Percentiles rank a stretch among this genome's conserved stretches.
These are phyloP conservation scores for Metschnikowia reukaufii DNA, from an alignment of 805 yeast species.

Conservation along the genomic window DNA sequence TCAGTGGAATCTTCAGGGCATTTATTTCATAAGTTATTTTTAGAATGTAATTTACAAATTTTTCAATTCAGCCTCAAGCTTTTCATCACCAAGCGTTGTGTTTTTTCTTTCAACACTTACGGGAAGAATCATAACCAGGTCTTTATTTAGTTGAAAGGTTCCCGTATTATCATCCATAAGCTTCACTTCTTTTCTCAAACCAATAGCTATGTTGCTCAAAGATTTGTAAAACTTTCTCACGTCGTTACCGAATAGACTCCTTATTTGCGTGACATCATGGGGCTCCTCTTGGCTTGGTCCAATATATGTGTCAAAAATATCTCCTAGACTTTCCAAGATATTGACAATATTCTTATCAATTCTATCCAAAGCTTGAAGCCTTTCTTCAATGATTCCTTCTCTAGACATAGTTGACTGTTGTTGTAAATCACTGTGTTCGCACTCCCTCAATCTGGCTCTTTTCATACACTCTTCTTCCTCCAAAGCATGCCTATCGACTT, in stretches of 20 bases:
- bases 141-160: constrained; percentile 44
- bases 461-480: constrained; percentile 9
- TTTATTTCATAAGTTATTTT: too few species aligned
- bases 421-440: background rate
- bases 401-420: constrained; percentile 6
- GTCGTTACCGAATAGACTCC: constrained; percentile 43
- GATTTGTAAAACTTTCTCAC: constrained; percentile 51
- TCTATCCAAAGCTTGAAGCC: constrained; percentile 52
- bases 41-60: constrained; percentile 4
- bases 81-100: constrained; percentile 60
- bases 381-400: constrained; percentile 41
- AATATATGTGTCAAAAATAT: constrained; percentile 45
- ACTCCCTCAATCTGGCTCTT: background rate
- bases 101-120: constrained; percentile 69
- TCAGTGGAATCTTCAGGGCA: background rate
- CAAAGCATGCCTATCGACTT: constrained; percentile 31
- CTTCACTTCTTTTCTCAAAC: constrained; percentile 65
- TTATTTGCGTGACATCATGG: constrained; percentile 24
- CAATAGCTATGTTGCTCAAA: constrained; percentile 58
- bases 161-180: constrained; percentile 60
- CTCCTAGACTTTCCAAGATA: constrained; percentile 49
- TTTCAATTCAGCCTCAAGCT: constrained; percentile 49
- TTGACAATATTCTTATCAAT: constrained; percentile 55
- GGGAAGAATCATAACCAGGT: constrained; percentile 58
- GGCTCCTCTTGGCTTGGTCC: constrained; percentile 27